phyloP scores from a whole-genome alignment of 192 early-diverging fungal species.

The Pilobolus umbonatus region DNA sequence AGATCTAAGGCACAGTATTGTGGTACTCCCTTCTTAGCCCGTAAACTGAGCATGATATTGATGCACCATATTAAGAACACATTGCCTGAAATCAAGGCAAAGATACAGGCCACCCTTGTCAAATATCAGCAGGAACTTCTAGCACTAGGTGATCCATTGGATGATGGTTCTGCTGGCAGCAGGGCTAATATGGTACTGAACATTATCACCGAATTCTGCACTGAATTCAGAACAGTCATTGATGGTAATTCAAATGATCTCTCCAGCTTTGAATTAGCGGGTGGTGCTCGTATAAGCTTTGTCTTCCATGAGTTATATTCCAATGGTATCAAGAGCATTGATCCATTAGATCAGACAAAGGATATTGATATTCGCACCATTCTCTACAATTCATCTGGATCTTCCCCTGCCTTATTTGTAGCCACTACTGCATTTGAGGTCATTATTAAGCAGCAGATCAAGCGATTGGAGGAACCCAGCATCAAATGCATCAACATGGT shows the following conservation, averaged over 20 bases:
- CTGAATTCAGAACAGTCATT: conserved; percentile 92
- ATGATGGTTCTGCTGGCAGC: conserved; percentile 64
- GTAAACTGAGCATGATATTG: conserved; percentile 96
- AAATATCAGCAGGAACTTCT: conserved; percentile 86
- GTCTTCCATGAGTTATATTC: conserved; percentile 98
- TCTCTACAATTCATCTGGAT: conserved; percentile 97
- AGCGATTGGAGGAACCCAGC: conserved; percentile 94
- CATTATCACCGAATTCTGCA: conserved; percentile 98
- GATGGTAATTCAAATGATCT: conserved; percentile 96
- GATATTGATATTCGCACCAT: conserved; percentile 98
- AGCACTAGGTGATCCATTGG: conserved; percentile 87
- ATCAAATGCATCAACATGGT: conserved; percentile 93
- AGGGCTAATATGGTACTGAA: conserved; percentile 89
- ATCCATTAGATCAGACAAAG: conserved; percentile 99
- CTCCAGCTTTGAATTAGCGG: conserved; percentile 90
- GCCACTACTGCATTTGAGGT: conserved; percentile 97
- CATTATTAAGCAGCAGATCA: conserved; percentile 99
- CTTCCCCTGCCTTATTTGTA: conserved; percentile 96
- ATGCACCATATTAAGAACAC: conserved; percentile 99
- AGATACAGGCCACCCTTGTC: conserved; percentile 78
- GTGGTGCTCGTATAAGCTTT: conserved; percentile 98
- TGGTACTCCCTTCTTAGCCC: conserved; percentile 97
- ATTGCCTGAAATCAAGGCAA: conserved; percentile 98
- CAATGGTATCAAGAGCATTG: conserved; percentile 87
- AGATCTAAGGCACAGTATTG: conserved; percentile 97